Evolutionary conservation across 2,329 filamentous ascomycete genomes (phyloP), one percentile per base, ranked within the genome.

Genomic region (Rhynchosporium agropyri): DNA sequence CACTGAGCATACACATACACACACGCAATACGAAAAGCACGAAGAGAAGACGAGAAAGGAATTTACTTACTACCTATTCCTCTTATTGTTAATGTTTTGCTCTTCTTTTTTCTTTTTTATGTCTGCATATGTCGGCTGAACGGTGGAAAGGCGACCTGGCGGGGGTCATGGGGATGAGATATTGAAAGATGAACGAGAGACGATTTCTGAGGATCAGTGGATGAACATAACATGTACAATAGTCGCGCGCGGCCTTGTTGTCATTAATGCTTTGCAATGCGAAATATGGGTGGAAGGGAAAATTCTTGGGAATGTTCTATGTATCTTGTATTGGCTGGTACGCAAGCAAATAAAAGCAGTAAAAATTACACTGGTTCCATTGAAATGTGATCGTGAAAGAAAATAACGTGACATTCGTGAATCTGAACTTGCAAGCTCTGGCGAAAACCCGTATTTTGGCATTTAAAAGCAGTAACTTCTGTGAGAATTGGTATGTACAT

Each of bases 151-250:
- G 38, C 38, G 33, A 20, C 10, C 40, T 20, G 33, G 50, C 50
- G 31, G n/a, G 29, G 49, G 15, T 10, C 33, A 2, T 51, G 58
- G 29, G n/a, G 26, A 31, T 53, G 28, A 53, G n/a, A 36, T 46
- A n/a, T 43, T 45, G 26, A 45, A 46, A 10, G 26, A 26, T 4
- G n/a, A 28, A 46, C 26, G 42, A 40, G 48, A 28, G 48, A 51
- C 29, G 20, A 26, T n/a, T 36, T 20, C 46, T 56, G 59, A 54
- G 42, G 46, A 48, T 55, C 28, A 54, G 50, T 12, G 28, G 20
- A 9, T 20, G 4, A 20, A 46, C n/a, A 46, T 46, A 49, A 51
- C 59, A 61, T 61, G 59, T 61, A 61, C 20, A 61, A 49, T 48
- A 61, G 36, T 55, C 42, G 45, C 43, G 59, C 29, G 42, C 40